Base-by-base conservation (phyloP, 306 rosid species). In the Gynostemma pentaphyllum region DNA sequence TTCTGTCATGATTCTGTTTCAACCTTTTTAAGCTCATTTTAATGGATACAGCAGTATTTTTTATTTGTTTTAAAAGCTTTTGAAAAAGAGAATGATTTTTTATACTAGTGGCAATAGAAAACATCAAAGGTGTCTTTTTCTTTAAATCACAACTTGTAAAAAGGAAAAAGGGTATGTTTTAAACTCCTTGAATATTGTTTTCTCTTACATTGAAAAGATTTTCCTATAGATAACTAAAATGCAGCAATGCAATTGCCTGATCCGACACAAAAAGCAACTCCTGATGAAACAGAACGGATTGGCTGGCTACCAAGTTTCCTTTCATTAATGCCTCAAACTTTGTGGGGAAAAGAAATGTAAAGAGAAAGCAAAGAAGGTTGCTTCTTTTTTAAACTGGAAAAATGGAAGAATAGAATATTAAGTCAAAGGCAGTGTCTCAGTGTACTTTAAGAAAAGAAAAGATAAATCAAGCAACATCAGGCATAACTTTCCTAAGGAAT, bases 401-500 rank as follows among this genome's bases (percentile, higher is more conserved):
- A n/a, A n/a, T n/a, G 3, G 16, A 45, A 63, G 71, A 73, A 76
- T 55, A 66, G 39, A 41, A 69, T 48, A 57, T 67, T 53, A 29
- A 23, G 54, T 32, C 52, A 47, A 70, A 24, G 66, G 75, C 52
- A 76, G 54, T 9, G 62, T 61, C 9, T 68, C 70, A 64, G 79
- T 66, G 71, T 76, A 42, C 69, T 62, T 24, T 30, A 68, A 72
- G 50, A 47, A 42, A 18, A 29, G 62, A 29, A 57, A 36, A 46
- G 12, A 19, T 8, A 40, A 62, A 45, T 86, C 85, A 92, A 60
- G 95, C 85, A 78, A 74, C 75, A 75, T 88, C 90, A 39, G 99
- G 96, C 96, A 88, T 82, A 69, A 77, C 80, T 80, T 86, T 71
- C 82, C 48, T 84, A 72, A 88, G 88, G 77, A 92, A 72, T 41